Percentiles rank a stretch among this genome's conserved stretches.
These are phyloP conservation scores for Coemansia sp. DNA, from an alignment of 192 early-diverging fungal genomes.

Conservation along the genomic window DNA sequence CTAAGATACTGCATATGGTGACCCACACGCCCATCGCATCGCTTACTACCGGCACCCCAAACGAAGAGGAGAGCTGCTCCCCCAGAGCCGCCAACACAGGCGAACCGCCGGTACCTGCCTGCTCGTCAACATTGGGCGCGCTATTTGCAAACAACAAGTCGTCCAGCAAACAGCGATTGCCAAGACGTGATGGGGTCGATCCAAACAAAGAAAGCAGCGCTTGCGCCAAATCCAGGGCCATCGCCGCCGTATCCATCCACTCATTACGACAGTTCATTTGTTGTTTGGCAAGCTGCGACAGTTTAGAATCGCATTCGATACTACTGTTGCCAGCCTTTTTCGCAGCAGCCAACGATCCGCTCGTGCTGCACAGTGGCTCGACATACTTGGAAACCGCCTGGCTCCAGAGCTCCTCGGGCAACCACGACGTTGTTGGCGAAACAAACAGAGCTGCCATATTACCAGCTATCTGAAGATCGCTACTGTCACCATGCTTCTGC, in stretches of 20 bases:
- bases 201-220: constrained; percentile 2
- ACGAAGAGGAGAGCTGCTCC: background rate
- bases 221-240: constrained; percentile 6
- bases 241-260: constrained; percentile 3
- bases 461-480: background rate
- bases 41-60: constrained; percentile 18
- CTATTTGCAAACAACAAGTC: too few species aligned
- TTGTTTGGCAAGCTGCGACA: background rate
- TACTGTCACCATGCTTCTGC: background rate
- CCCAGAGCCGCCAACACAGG: background rate
- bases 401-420: constrained; percentile 16
- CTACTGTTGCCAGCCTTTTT: background rate
- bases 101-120: background rate
- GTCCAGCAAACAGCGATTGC: too few species aligned
- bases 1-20: background rate
- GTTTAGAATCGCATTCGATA: background rate
- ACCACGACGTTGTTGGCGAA: constrained; percentile 9
- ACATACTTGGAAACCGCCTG: constrained; percentile 7
- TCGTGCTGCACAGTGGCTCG: background rate
- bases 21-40: constrained; percentile 17
- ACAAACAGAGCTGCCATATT: background rate
- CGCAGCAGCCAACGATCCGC: background rate
- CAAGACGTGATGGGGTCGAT: too few species aligned
- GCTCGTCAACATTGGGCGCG: background rate
- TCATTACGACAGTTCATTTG: background rate